Evolutionary conservation across 1,284 basidiomycete genomes (phyloP).

Genomic region (Bondarzewia mesenterica): DNA sequence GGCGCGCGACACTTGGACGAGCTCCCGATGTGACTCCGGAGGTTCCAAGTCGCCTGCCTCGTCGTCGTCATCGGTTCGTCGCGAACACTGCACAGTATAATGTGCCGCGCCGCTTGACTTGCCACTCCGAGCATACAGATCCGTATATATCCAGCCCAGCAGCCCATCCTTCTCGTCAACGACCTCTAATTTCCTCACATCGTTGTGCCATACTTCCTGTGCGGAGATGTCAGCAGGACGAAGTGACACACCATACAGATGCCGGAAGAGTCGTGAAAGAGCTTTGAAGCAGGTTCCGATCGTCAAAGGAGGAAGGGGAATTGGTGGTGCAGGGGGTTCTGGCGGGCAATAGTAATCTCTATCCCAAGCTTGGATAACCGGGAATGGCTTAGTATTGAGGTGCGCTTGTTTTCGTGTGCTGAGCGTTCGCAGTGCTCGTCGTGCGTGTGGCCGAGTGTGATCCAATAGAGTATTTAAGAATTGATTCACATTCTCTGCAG

Average conservation of each 20-base stretch:
- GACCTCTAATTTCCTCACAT: slow-evolving; percentile 90
- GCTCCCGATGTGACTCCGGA: slow-evolving; percentile 31
- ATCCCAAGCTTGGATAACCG: slow-evolving; percentile 85
- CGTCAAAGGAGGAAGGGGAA: slow-evolving; percentile 66
- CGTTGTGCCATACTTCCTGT: slow-evolving; percentile 85
- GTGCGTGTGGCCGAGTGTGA: slow-evolving; percentile 71
- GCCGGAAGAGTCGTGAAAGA: slow-evolving; percentile 75
- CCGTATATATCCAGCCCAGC: slow-evolving; percentile 93
- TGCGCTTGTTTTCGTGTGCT: slow-evolving; percentile 69
- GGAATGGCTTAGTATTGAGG: slow-evolving; percentile 43
- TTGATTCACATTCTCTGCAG: slow-evolving; percentile 72
- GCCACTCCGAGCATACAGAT: slow-evolving; percentile 79
- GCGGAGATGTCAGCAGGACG: slow-evolving; percentile 56
- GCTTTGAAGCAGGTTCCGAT: slow-evolving; percentile 84
- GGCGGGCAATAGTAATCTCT: slow-evolving; percentile 84
- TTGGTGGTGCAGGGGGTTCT: slow-evolving; percentile 60
- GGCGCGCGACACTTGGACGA: slow-evolving; percentile 36
- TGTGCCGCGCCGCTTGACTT: slow-evolving; percentile 93
- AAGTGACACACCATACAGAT: slow-evolving; percentile 84
- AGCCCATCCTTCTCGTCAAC: slow-evolving; percentile 80
- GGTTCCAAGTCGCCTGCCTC: slow-evolving; percentile 49
- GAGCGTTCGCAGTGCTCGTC: slow-evolving; percentile 63
- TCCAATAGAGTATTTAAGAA: slow-evolving; percentile 77
- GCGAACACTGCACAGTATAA: slow-evolving; percentile 93
- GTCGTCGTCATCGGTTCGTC: slow-evolving; percentile 89